phyloP scores from a whole-genome alignment of 169 alveolate species.

The Plasmodium billcollinsi region DNA sequence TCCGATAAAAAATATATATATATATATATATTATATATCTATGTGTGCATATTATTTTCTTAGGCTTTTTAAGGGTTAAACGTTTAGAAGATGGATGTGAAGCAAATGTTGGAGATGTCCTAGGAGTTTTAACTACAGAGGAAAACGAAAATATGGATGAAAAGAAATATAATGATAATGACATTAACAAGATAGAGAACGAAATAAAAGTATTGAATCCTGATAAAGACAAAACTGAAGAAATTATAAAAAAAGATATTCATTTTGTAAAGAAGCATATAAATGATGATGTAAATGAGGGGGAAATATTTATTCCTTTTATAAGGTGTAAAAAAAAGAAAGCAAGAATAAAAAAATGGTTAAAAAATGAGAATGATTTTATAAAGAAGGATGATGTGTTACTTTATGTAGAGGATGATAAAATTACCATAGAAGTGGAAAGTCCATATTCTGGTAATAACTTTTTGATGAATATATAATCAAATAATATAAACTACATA shows the following conservation, averaged over 20 bases:
- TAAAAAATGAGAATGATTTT: slow-evolving; percentile 47
- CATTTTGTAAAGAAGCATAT: background rate
- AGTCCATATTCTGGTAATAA: slow-evolving; percentile 47
- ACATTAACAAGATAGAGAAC: background rate
- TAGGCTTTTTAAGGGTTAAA: slow-evolving; percentile 59
- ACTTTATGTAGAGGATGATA: slow-evolving; percentile 69
- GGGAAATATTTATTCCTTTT: slow-evolving; percentile 30
- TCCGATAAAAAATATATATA: background rate
- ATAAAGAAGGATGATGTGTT: slow-evolving; percentile 28
- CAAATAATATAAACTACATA: background rate
- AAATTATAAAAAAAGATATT: background rate
- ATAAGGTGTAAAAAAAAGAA: slow-evolving; percentile 34
- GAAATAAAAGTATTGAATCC: background rate
- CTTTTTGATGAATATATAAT: background rate
- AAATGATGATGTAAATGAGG: background rate
- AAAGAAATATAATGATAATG: background rate
- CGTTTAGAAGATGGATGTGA: slow-evolving; percentile 67
- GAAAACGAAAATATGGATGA: slow-evolving; percentile 29
- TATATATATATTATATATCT: background rate
- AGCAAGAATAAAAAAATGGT: slow-evolving; percentile 54
- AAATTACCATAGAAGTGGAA: slow-evolving; percentile 70
- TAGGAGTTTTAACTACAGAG: slow-evolving; percentile 76
- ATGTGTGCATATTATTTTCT: slow-evolving; percentile 1
- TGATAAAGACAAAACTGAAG: background rate
- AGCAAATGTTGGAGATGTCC: slow-evolving; percentile 74